Base-by-base conservation (phyloP, 2,329 filamentous ascomycete species). In the Xylariaceae sp. region DNA sequence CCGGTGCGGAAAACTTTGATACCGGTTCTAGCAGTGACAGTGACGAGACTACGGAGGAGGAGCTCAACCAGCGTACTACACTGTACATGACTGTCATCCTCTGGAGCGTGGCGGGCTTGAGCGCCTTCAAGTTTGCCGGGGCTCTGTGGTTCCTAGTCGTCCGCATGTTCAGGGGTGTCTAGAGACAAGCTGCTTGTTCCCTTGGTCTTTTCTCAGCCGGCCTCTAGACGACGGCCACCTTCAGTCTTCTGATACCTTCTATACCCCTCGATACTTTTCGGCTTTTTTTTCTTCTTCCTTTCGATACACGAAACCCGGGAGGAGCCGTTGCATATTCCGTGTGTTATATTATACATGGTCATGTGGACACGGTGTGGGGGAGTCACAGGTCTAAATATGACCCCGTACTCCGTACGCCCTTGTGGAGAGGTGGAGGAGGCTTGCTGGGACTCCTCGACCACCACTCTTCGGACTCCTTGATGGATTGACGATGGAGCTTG, bases 91-190 rank as follows among this genome's bases (percentile, higher is more conserved):
- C 75, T 3, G 80, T 94, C 27, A 80, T 95, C 12, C 60, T 95
- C 42, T 95, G 89, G 80, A 88, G 80, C 57, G 89, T 95, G 25
- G 89, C 88, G 1, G 88, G 67, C 2, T 60, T 95, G 36, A 88
- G 83, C 16, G 75, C 78, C 2, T 90, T 95, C 61, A 85, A 90
- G 56, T 94, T 95, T 50, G 63, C 89, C 16, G 89, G 89, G 3
- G 85, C 85, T 1, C 70, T 86, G 61, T 94, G 88, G 86, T 95
- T 95, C 65, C 72, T 98, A 68, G 71, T 96, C 48, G 81, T 90
- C 37, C 72, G 88, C 51, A 74, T 93, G 75, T 90, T 94, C 59
- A 77, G 87, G 43, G 77, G 77, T 46, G 77, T 82, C 37, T 80
- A 64, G 36, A 46, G 29, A 36, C 19, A n/a, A n/a, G 23, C 5